phyloP scores from a whole-genome alignment of 129 eudicot genomes.

The Helianthus annuus region DNA sequence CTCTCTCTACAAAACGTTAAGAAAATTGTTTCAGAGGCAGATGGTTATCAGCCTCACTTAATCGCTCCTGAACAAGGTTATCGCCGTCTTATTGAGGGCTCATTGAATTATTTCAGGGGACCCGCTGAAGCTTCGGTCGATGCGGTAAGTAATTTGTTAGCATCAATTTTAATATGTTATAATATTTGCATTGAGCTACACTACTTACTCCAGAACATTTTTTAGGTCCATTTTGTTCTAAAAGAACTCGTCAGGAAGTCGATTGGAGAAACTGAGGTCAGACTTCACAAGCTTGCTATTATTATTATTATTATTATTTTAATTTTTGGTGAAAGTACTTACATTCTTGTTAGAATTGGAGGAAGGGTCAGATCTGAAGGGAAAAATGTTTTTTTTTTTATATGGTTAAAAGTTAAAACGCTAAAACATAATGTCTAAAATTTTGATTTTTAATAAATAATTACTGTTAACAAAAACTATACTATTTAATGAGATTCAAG shows the following conservation, averaged over 20 bases:
- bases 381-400: neutral
- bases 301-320: neutral
- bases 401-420: neutral
- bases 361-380: neutral
- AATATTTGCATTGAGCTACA: neutral
- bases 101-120: conserved; percentile 57
- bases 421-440: neutral
- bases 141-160: conserved; percentile 45
- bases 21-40: conserved; percentile 66
- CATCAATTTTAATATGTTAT: conserved; percentile 1
- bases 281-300: conserved; percentile 9
- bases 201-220: conserved; percentile 1
- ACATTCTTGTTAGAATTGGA: neutral
- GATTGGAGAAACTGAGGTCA: conserved; percentile 65
- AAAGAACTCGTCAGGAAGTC: conserved; percentile 76
- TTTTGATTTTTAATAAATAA: neutral
- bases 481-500: too few relatives aligned
- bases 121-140: conserved; percentile 76
- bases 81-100: conserved; percentile 58
- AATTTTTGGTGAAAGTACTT: neutral
- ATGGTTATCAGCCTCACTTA: conserved; percentile 72
- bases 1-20: conserved; percentile 61
- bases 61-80: conserved; percentile 79
- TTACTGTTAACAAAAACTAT: neutral
- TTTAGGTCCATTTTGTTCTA: conserved; percentile 58